phyloP scores from a whole-genome alignment of 129 eudicot genomes.

The sunflower (Helianthus annuus) region DNA sequence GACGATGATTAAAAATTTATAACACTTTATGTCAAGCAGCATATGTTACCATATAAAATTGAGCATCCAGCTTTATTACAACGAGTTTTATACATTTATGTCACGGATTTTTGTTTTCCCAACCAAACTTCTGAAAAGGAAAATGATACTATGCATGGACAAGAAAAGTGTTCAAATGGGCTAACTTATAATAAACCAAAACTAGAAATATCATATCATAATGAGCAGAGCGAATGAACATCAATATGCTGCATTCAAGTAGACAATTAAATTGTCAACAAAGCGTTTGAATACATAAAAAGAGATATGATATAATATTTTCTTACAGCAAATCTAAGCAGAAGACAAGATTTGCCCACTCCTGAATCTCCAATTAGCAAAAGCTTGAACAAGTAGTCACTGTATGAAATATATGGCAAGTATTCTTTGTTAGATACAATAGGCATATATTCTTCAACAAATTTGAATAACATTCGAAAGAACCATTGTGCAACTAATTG shows the following conservation, averaged over 20 bases:
- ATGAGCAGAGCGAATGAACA: background rate
- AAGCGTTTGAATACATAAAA: slow-evolving; percentile 9
- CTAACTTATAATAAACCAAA: background rate
- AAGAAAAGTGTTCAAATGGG: slow-evolving; percentile 11
- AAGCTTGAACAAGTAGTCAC: slow-evolving; percentile 76
- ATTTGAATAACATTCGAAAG: background rate
- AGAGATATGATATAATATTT: background rate
- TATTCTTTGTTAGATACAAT: background rate
- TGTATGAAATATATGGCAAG: slow-evolving; percentile 29
- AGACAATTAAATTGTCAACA: background rate
- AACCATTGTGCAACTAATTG: background rate
- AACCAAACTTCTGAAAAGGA: background rate
- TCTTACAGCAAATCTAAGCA: slow-evolving; percentile 70
- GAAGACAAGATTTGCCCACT: slow-evolving; percentile 73
- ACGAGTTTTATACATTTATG: background rate
- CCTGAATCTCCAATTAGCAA: slow-evolving; percentile 76
- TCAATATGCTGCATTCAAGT: slow-evolving; percentile 9
- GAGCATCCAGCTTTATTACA: slow-evolving; percentile 15
- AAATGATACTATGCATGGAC: background rate
- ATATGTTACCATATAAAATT: slow-evolving; percentile 1
- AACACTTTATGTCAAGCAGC: slow-evolving; percentile 7
- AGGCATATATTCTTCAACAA: background rate
- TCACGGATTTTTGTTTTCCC: background rate
- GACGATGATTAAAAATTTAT: background rate
- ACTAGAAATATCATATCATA: background rate